Percentiles rank a stretch among this genome's conserved stretches.
Conservation (phyloP, 2,329 filamentous ascomycete genomes). For the Monilinia aucupariae region DNA sequence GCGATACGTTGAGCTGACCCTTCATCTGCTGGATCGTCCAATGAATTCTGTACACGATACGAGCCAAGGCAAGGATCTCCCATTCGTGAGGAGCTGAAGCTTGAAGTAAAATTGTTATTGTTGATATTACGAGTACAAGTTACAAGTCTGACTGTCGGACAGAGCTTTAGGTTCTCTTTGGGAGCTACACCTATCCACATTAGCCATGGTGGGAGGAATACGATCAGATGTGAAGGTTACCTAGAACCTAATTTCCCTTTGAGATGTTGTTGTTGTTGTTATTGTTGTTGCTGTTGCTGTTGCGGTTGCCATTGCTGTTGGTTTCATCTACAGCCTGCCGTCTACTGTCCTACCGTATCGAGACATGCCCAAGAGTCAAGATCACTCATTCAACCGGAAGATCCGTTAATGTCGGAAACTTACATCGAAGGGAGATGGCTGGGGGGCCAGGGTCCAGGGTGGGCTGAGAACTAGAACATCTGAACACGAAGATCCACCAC, state of each 20-base stretch:
- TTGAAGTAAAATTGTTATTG: neutral
- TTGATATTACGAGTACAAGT: no score
- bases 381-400: neutral
- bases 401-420: neutral
- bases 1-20: neutral
- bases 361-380: no score
- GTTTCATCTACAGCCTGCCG: no score
- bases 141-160: no score
- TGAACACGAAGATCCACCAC: conserved; percentile 10
- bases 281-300: no score
- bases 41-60: conserved; percentile 3
- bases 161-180: no score
- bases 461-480: neutral
- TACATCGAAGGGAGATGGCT: neutral
- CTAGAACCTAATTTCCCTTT: no score
- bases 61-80: neutral
- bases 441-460: conserved; percentile 7
- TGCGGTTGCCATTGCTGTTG: no score
- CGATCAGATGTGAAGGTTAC: neutral
- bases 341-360: no score
- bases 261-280: no score
- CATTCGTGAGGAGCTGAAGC: conserved; percentile 10
- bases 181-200: neutral
- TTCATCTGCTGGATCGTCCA: neutral
- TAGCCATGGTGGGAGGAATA: neutral